Evolutionary conservation across 2,329 filamentous ascomycete species (phyloP).

Genomic region (Aureobasidium uvarum): DNA sequence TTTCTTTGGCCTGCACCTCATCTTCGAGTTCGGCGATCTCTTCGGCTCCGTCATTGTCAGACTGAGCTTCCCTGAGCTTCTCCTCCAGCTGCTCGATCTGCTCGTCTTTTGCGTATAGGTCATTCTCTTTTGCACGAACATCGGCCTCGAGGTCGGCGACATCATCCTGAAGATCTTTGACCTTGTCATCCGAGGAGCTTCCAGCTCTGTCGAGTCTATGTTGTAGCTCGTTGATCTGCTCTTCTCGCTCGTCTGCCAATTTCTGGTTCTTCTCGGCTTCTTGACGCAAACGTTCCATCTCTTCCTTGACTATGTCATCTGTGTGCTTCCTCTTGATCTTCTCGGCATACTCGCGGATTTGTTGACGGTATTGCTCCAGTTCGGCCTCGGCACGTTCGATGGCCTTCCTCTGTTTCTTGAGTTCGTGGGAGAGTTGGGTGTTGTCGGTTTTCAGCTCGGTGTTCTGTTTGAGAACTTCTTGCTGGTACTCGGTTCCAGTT

Average conservation of each 20-base stretch:
- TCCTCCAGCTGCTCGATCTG: constrained; percentile 50
- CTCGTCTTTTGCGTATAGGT: constrained; percentile 45
- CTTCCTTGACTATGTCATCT: constrained; percentile 66
- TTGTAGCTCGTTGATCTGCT: constrained; percentile 45
- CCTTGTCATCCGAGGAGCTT: constrained; percentile 33
- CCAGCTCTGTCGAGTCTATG: constrained; percentile 42
- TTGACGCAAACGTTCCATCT: constrained; percentile 52
- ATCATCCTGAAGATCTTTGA: constrained; percentile 48
- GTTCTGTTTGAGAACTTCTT: constrained; percentile 87
- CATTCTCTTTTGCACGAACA: constrained; percentile 50
- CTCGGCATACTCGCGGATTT: constrained; percentile 79
- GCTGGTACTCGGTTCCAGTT: constrained; percentile 83
- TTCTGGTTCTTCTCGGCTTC: constrained; percentile 46
- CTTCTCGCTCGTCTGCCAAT: constrained; percentile 43
- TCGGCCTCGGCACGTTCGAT: constrained; percentile 80
- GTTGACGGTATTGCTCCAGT: constrained; percentile 76
- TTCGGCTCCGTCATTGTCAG: constrained; percentile 50
- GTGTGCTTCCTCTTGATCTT: constrained; percentile 70
- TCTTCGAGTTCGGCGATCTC: constrained; percentile 53
- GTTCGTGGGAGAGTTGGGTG: constrained; percentile 82
- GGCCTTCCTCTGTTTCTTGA: constrained; percentile 82
- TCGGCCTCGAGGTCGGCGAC: constrained; percentile 50
- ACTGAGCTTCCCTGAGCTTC: constrained; percentile 41
- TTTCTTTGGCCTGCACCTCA: constrained; percentile 51
- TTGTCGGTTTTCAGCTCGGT: constrained; percentile 93